These are phyloP conservation scores for Gracilaria gracilis DNA, from an alignment of 23 red algal genomes.

Conservation along the genomic window DNA sequence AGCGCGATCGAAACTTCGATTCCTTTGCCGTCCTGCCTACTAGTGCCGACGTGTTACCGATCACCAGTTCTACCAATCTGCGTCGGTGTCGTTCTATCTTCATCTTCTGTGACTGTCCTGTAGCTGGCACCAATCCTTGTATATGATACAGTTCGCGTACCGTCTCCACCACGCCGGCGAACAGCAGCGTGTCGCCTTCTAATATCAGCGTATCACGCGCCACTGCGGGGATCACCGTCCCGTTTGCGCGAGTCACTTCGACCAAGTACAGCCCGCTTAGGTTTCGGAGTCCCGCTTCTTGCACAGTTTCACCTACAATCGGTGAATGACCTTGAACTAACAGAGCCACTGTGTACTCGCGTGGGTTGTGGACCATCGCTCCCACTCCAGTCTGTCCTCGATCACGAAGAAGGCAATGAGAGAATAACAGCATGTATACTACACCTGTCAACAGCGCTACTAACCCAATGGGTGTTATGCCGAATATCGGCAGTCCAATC, in stretches of 20 bases:
- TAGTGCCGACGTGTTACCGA: conserved; percentile 50
- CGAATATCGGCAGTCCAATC: conserved; percentile 70
- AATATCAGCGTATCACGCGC: conserved; percentile 63
- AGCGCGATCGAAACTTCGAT: conserved; percentile 60
- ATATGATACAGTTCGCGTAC: conserved; percentile 84
- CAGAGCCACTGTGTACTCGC: conserved; percentile 86
- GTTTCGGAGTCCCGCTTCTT: conserved; percentile 78
- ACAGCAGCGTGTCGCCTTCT: conserved; percentile 69
- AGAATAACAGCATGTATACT: conserved; percentile 64
- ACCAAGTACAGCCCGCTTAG: conserved; percentile 80
- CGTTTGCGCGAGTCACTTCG: conserved; percentile 70
- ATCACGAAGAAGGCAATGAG: conserved; percentile 69
- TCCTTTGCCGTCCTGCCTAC: conserved; percentile 65
- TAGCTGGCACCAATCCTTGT: conserved; percentile 75
- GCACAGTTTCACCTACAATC: conserved; percentile 75
- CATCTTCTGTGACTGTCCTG: conserved; percentile 76
- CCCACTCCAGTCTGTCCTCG: conserved; percentile 40
- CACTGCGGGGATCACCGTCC: conserved; percentile 71
- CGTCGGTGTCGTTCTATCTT: conserved; percentile 65
- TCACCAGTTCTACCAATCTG: conserved; percentile 72
- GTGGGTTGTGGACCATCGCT: conserved; percentile 69
- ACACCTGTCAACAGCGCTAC: conserved; percentile 38
- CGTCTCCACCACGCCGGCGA: conserved; percentile 78
- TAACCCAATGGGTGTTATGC: conserved; percentile 54
- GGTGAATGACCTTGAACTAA: conserved; percentile 53